A percentile compares a stretch with the other conserved stretches of the same genome.
Evolutionary conservation across 192 early-diverging fungal species (phyloP).

Genomic region (Linnemannia zychae): DNA sequence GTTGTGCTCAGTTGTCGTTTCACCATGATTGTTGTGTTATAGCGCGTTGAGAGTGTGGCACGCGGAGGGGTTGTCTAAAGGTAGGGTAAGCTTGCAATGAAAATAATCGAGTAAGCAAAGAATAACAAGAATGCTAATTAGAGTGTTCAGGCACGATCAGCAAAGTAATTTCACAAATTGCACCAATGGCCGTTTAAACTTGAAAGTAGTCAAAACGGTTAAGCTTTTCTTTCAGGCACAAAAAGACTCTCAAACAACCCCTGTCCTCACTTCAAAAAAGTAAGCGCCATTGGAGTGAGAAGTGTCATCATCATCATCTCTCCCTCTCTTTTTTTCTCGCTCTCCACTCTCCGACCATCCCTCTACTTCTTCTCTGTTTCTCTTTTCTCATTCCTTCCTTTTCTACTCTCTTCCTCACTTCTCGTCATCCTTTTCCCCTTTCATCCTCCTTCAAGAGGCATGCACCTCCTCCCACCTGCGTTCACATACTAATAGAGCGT

Average conservation of each 20-base stretch:
- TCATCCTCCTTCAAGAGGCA: not conserved
- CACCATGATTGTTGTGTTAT: too few species aligned
- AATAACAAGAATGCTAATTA: not conserved
- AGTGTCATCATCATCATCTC: not conserved
- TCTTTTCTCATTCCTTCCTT: not conserved
- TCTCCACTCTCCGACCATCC: slow-evolving; percentile 3
- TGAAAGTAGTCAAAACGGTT: not conserved
- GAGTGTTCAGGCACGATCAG: not conserved
- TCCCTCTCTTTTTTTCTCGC: not conserved
- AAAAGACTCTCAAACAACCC: not conserved
- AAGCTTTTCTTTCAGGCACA: slow-evolving; percentile 1
- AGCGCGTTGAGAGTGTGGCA: too few species aligned
- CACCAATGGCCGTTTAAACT: not conserved
- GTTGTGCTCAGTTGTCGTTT: too few species aligned
- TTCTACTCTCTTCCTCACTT: not conserved
- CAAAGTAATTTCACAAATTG: not conserved
- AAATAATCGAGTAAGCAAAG: not conserved
- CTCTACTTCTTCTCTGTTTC: too few species aligned
- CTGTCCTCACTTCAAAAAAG: not conserved
- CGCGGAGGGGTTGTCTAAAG: too few species aligned
- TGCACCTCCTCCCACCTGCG: not conserved
- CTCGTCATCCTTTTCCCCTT: not conserved
- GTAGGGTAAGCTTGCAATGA: too few species aligned
- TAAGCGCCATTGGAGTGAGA: not conserved
- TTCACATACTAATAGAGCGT: not conserved